Evolutionary conservation across 2,329 filamentous ascomycete genomes (phyloP).

Genomic region (Parastagonospora nodorum): DNA sequence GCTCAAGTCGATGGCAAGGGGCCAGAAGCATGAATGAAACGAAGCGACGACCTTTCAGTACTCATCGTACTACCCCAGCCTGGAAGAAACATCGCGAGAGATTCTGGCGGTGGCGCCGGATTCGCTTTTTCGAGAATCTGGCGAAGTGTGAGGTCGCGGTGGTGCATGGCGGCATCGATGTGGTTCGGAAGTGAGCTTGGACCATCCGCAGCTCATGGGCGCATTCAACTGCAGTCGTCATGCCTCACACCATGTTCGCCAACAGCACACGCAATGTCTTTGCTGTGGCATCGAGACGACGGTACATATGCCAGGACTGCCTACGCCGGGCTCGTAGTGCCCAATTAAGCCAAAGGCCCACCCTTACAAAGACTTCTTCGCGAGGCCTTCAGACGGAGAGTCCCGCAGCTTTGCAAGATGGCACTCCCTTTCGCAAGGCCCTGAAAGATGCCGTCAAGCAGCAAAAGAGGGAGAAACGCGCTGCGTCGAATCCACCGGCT

Average conservation of each 20-base stretch:
- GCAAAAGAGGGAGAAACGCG: constrained; percentile 30
- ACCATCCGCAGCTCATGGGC: constrained; percentile 25
- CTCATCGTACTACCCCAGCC: neutral
- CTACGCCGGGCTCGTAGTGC: constrained; percentile 19
- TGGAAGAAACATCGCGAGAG: constrained; percentile 5
- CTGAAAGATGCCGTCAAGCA: constrained; percentile 47
- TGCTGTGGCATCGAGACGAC: constrained; percentile 25
- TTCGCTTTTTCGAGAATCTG: neutral
- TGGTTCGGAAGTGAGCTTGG: constrained; percentile 33
- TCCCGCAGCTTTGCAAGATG: constrained; percentile 25
- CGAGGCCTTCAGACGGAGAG: constrained; percentile 33
- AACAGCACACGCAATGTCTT: constrained; percentile 25
- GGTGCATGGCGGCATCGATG: neutral
- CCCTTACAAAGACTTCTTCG: neutral
- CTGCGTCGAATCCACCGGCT: constrained; percentile 4
- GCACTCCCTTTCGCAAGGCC: constrained; percentile 42
- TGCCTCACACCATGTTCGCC: constrained; percentile 37
- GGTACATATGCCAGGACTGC: constrained; percentile 39
- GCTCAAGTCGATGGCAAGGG: too few relatives aligned
- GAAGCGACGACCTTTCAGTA: neutral
- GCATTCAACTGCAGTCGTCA: constrained; percentile 17
- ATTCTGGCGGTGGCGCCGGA: constrained; percentile 4
- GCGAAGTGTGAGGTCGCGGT: constrained; percentile 5
- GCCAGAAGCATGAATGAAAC: neutral
- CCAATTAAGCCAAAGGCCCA: constrained; percentile 17